Evolutionary conservation across 2,329 filamentous ascomycete genomes (phyloP), one percentile per base, ranked within the genome.

Genomic region (Pseudopithomyces maydicus): DNA sequence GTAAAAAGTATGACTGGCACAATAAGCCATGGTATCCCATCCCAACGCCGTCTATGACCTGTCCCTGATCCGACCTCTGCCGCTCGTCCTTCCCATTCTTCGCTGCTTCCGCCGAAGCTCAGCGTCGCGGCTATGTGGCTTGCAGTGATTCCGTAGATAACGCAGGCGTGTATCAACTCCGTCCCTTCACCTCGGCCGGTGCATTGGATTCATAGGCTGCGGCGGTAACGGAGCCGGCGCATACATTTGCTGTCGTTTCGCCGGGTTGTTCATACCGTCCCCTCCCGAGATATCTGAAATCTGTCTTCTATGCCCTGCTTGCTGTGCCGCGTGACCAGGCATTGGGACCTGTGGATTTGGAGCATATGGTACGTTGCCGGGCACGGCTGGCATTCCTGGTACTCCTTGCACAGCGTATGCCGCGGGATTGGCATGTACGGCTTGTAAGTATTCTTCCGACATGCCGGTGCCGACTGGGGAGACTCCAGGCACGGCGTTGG

Each of bases 261-360:
- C 74, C 60, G 84, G 80, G 50, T 79, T 80, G 47, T 71, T 77
- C 66, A 82, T 75, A 23, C 83, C 82, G 4, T 81, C 77, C 1
- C 81, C 81, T 44, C 84, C 81, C 2, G 83, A 80, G 55, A 88
- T 85, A 32, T 87, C 85, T 2, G 84, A 86, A n/a, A 87, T 82
- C 54, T 85, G 83, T 63, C 85, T 77, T 59, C 85, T 79, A 61
- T 86, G 83, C 23, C 64, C 66, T 15, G 56, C 59, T 46, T 64
- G 73, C 49, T 65, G 64, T 53, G 61, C 73, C 20, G 69, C 71
- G 50, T 66, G 54, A 29, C 33, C 44, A 22, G 50, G 54, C 15
- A 81, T 70, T 17, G 74, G 67, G 50, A 78, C 74, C 29, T 77
- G 76, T 15, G 76, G 73, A 14, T 75, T 74, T 2, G 69, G 67